A percentile compares a stretch with the other conserved stretches of the same genome.
Conservation (phyloP, 2,329 filamentous ascomycete species). For the Diaporthe sp. region DNA sequence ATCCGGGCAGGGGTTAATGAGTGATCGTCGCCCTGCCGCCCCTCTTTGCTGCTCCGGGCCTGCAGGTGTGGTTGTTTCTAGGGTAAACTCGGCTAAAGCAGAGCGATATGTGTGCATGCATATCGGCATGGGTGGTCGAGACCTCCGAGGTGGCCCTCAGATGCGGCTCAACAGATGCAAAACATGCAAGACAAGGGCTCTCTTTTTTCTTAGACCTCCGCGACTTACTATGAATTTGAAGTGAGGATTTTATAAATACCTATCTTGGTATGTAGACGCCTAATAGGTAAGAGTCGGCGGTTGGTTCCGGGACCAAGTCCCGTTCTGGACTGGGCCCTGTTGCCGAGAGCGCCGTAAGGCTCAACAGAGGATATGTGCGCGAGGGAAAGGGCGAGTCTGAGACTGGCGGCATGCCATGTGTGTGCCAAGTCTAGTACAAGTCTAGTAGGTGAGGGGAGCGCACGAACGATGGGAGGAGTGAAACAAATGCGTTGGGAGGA, state of each 20-base stretch:
- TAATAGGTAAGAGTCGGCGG: background rate
- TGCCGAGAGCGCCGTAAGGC: slow-evolving; percentile 10
- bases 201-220: too few relatives aligned
- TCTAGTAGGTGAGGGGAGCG: background rate
- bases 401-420: slow-evolving; percentile 5
- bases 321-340: slow-evolving; percentile 3
- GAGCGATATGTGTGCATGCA: slow-evolving; percentile 10
- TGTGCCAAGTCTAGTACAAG: background rate
- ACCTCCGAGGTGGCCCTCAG: background rate
- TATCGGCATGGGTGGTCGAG: slow-evolving; percentile 15
- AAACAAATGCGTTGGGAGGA: slow-evolving; percentile 23
- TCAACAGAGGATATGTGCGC: background rate
- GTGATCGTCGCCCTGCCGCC: background rate
- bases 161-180: slow-evolving; percentile 24
- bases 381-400: background rate
- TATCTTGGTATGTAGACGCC: background rate
- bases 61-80: background rate
- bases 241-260: background rate
- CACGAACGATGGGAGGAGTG: slow-evolving; percentile 4
- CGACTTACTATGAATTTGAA: background rate
- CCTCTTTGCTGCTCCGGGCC: background rate
- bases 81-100: slow-evolving; percentile 8
- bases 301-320: slow-evolving; percentile 9
- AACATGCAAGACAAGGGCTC: background rate
- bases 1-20: slow-evolving; percentile 1